Conservation (phyloP, 257 asterid species). For the Cynanchum wilfordii region DNA sequence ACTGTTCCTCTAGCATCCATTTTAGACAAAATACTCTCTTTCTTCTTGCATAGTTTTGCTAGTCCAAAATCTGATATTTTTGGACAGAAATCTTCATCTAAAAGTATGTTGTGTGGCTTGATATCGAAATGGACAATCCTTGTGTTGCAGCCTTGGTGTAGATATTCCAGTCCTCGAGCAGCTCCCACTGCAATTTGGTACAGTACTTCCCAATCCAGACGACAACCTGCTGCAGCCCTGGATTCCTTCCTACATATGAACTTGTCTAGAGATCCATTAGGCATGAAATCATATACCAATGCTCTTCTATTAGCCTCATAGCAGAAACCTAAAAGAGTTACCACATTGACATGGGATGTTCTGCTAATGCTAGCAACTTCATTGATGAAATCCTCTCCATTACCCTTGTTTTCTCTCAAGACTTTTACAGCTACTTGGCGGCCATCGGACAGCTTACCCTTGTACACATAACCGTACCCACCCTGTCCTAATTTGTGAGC, state of each 20-base stretch:
- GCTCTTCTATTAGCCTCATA: not conserved
- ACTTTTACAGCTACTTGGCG: not conserved
- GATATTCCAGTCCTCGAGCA: conserved; percentile 62
- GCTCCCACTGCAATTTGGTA: conserved; percentile 50
- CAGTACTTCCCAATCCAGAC: conserved; percentile 42
- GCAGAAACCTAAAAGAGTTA: conserved; percentile 10
- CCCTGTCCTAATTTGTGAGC: conserved; percentile 4
- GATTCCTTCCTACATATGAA: conserved; percentile 30
- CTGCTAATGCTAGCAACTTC: conserved; percentile 12
- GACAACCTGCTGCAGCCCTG: conserved; percentile 15
- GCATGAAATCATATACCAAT: conserved; percentile 26
- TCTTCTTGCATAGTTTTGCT: conserved; percentile 42
- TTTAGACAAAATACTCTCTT: conserved; percentile 44
- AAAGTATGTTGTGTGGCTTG: conserved; percentile 65
- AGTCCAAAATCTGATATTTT: conserved; percentile 71
- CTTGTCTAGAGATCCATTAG: conserved; percentile 61
- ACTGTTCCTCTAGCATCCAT: conserved; percentile 49
- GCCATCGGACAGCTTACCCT: not conserved
- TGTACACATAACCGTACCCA: conserved; percentile 4
- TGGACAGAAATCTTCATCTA: conserved; percentile 59
- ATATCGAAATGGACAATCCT: conserved; percentile 67
- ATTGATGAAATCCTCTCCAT: conserved; percentile 9
- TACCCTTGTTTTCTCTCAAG: not conserved
- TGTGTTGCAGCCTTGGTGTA: conserved; percentile 62
- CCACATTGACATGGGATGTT: conserved; percentile 12